A percentile compares a stretch with the other conserved stretches of the same genome.
Evolutionary conservation across 257 asterid species (phyloP).

Genomic region (Plantago major): DNA sequence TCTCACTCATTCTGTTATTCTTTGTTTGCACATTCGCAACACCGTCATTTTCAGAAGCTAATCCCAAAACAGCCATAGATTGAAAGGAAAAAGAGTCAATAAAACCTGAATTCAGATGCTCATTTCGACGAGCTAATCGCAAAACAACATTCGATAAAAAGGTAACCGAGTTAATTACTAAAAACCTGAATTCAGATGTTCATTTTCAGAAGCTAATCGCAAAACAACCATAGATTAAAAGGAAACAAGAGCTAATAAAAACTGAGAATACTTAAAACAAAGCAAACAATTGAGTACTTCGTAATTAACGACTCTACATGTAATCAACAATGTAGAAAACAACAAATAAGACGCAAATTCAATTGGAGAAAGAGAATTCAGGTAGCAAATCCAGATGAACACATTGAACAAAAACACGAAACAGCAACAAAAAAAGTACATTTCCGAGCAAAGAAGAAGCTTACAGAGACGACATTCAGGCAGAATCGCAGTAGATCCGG

Average conservation of each 20-base stretch:
- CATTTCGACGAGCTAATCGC: no score
- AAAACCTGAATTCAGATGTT: background rate
- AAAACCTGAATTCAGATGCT: background rate
- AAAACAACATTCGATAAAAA: background rate
- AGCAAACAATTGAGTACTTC: no score
- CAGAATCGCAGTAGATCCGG: constrained; percentile 8
- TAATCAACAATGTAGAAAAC: no score
- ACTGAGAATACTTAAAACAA: no score
- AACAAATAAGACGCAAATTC: no score
- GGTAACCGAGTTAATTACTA: no score
- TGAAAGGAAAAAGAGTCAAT: constrained; percentile 9
- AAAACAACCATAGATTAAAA: no score
- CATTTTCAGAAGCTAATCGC: background rate
- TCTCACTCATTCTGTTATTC: constrained; percentile 43
- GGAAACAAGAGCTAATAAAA: no score
- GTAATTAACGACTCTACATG: no score
- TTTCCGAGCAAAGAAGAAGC: background rate
- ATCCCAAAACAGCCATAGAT: constrained; percentile 17
- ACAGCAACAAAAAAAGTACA: background rate
- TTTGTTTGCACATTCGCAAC: constrained; percentile 39
- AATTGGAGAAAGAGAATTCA: no score
- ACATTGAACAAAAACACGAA: background rate
- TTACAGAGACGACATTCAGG: constrained; percentile 1
- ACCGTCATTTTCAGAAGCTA: constrained; percentile 35
- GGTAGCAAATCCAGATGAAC: no score